Evolutionary conservation across 331 rosid species (phyloP).

Genomic region (Stylosanthes scabra): DNA sequence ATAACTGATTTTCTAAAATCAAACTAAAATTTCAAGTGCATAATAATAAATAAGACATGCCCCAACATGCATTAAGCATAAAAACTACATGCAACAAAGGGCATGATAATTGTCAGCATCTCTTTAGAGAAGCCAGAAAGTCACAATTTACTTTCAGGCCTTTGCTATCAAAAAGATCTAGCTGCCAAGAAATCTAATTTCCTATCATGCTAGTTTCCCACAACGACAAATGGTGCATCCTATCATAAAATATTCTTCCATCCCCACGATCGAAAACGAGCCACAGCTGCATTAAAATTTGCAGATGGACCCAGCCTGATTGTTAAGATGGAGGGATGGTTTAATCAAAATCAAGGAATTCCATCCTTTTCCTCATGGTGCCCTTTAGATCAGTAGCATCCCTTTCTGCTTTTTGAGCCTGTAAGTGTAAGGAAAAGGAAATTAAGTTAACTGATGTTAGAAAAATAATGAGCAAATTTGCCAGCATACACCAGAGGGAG

Average conservation of each 20-base stretch:
- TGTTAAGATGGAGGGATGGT: conserved; percentile 16
- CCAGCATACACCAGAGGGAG: neutral
- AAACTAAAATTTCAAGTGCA: conserved; percentile 27
- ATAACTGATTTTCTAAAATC: conserved; percentile 29
- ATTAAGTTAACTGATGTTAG: neutral
- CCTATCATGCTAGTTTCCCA: conserved; percentile 12
- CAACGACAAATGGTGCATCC: conserved; percentile 26
- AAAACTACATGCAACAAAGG: conserved; percentile 40
- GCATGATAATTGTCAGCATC: conserved; percentile 16
- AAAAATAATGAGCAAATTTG: conserved; percentile 15
- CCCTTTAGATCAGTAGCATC: conserved; percentile 57
- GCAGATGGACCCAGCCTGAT: conserved; percentile 39
- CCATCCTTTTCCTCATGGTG: conserved; percentile 62
- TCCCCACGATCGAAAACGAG: conserved; percentile 22
- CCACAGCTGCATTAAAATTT: conserved; percentile 48
- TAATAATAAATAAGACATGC: conserved; percentile 10
- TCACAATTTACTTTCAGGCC: conserved; percentile 19
- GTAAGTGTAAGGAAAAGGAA: conserved; percentile 9
- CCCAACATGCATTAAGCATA: conserved; percentile 32
- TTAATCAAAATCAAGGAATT: conserved; percentile 56
- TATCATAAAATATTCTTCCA: conserved; percentile 22
- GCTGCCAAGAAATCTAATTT: conserved; percentile 8
- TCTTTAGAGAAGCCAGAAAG: conserved; percentile 33
- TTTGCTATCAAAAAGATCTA: conserved; percentile 25
- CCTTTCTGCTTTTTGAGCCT: conserved; percentile 58